A percentile compares a stretch with the other conserved stretches of the same genome.
Conservation (phyloP, 805 yeast species). For the Lachancea fermentati region DNA sequence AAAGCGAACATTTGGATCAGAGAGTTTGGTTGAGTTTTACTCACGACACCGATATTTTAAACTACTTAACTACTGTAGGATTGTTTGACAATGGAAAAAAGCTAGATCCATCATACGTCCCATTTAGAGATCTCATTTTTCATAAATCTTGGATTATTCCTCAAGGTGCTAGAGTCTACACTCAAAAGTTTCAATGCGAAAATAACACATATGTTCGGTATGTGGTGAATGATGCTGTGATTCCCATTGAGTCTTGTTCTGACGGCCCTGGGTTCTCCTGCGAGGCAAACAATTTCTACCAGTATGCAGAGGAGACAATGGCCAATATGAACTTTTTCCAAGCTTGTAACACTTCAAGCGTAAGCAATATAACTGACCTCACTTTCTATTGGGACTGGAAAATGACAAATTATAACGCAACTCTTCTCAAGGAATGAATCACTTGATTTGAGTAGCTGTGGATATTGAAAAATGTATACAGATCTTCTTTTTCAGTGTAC, state of each 20-base stretch:
- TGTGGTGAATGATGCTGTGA: constrained; percentile 48
- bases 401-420: constrained; percentile 16
- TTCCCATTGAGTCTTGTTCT: constrained; percentile 44
- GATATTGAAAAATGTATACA: too few species aligned
- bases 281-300: constrained; percentile 33
- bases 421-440: constrained; percentile 4
- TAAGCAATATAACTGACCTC: constrained; percentile 17
- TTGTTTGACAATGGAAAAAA: constrained; percentile 35
- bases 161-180: constrained; percentile 49
- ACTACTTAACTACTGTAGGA: constrained; percentile 61
- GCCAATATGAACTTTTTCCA: constrained; percentile 26
- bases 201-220: constrained; percentile 42
- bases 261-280: constrained; percentile 53
- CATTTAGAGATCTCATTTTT: constrained; percentile 42
- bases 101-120: constrained; percentile 41
- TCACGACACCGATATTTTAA: constrained; percentile 65
- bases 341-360: constrained; percentile 28
- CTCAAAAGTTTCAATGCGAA: constrained; percentile 44
- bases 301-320: constrained; percentile 30
- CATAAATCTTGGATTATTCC: constrained; percentile 47
- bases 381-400: constrained; percentile 23
- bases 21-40: constrained; percentile 64
- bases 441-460: too few species aligned
- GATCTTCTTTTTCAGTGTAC: too few species aligned
- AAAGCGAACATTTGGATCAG: constrained; percentile 44